Evolutionary conservation across 108 stramenopile species (phyloP).

Genomic region (Cyclostephanos invisitatus): DNA sequence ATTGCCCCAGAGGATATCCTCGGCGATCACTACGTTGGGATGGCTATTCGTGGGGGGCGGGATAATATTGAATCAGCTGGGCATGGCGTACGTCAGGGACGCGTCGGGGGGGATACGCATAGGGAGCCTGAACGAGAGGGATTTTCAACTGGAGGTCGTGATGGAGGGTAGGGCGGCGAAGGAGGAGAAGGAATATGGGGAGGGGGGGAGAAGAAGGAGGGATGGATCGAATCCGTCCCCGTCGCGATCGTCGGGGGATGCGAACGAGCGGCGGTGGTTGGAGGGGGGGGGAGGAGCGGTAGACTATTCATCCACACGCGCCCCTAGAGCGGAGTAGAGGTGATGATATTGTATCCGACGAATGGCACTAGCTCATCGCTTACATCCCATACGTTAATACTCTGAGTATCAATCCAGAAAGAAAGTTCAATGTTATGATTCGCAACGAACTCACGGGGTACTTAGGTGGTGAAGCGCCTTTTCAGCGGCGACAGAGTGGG

Average conservation of each 20-base stretch:
- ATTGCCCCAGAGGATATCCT: slow-evolving; percentile 38
- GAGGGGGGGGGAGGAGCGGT: neutral
- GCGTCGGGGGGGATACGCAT: slow-evolving; percentile 43
- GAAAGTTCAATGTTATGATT: too few relatives aligned
- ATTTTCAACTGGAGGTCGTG: slow-evolving; percentile 29
- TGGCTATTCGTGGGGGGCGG: slow-evolving; percentile 42
- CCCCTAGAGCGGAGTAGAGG: too few relatives aligned
- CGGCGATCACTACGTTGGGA: slow-evolving; percentile 20
- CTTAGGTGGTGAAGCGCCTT: too few relatives aligned
- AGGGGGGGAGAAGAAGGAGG: neutral
- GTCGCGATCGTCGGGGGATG: neutral
- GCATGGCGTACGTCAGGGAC: slow-evolving; percentile 33
- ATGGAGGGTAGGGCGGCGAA: neutral
- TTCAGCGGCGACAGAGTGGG: too few relatives aligned
- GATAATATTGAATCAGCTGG: slow-evolving; percentile 37
- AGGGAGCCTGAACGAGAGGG: slow-evolving; percentile 38
- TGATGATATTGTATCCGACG: too few relatives aligned
- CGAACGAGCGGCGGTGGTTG: neutral
- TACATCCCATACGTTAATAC: too few relatives aligned
- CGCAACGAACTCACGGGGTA: too few relatives aligned
- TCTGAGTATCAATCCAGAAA: too few relatives aligned
- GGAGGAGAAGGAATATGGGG: neutral
- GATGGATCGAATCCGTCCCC: neutral
- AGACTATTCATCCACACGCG: too few relatives aligned
- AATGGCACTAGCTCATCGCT: too few relatives aligned